Conservation (phyloP, 2,329 filamentous ascomycete species). For the Coniochaeta sp. region DNA sequence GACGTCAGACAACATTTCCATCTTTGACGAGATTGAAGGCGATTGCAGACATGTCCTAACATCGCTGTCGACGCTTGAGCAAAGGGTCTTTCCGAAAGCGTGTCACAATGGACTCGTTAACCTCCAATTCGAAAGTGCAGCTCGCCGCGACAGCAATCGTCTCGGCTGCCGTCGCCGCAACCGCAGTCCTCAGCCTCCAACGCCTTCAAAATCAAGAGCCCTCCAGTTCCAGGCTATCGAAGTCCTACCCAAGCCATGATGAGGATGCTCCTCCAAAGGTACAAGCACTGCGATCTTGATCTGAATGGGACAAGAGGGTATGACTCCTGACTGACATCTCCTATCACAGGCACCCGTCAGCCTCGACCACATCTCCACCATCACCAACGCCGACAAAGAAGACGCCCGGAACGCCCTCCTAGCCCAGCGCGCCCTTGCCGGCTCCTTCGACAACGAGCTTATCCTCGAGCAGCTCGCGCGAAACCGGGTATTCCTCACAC, state of each 20-base stretch:
- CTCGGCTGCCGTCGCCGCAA: conserved; percentile 52
- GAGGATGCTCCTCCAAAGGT: conserved; percentile 4
- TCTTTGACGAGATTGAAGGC: neutral
- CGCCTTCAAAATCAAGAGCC: conserved; percentile 47
- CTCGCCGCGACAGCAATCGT: conserved; percentile 63
- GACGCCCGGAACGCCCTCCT: conserved; percentile 52
- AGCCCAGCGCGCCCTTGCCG: conserved; percentile 51
- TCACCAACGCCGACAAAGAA: conserved; percentile 44
- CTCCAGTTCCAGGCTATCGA: conserved; percentile 50
- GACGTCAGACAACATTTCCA: neutral
- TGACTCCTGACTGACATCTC: neutral
- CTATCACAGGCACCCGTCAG: conserved; percentile 52
- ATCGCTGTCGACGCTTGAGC: neutral
- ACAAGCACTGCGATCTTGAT: too few species aligned
- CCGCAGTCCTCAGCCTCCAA: conserved; percentile 56
- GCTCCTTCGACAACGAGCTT: conserved; percentile 67
- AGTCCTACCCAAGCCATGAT: conserved; percentile 25
- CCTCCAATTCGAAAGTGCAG: conserved; percentile 45
- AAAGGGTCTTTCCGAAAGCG: neutral
- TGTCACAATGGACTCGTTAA: neutral
- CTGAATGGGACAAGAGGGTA: neutral
- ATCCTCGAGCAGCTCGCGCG: conserved; percentile 91
- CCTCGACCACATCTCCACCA: conserved; percentile 24
- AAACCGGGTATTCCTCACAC: conserved; percentile 83
- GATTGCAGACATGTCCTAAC: neutral